These are phyloP conservation scores for Colletotrichum sp. DNA, from an alignment of 2,329 filamentous ascomycete species.

Conservation along the genomic window DNA sequence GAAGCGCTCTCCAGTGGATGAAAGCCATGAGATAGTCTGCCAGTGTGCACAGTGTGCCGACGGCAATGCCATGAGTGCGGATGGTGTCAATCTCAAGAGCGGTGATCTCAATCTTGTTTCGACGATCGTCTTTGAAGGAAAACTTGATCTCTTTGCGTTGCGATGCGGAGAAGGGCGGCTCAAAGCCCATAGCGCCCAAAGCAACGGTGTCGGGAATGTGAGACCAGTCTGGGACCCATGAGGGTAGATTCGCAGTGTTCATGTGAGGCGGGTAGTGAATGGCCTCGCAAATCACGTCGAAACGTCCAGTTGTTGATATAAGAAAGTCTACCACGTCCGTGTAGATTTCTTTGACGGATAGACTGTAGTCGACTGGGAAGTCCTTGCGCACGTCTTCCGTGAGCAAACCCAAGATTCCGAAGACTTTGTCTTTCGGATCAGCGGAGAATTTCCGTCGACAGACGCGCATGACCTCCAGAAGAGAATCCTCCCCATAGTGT, in stretches of 20 bases:
- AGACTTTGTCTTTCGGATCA: constrained; percentile 40
- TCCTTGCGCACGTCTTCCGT: constrained; percentile 27
- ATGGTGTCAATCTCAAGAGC: constrained; percentile 32
- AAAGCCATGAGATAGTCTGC: constrained; percentile 41
- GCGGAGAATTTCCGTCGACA: constrained; percentile 4
- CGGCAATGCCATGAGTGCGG: constrained; percentile 26
- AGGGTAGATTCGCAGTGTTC: constrained; percentile 30
- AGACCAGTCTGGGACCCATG: constrained; percentile 42
- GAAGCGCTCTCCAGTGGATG: constrained; percentile 34
- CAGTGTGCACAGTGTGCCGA: constrained; percentile 29
- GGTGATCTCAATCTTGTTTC: constrained; percentile 31
- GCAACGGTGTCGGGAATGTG: constrained; percentile 20
- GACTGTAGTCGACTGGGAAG: constrained; percentile 34
- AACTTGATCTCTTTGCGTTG: constrained; percentile 22
- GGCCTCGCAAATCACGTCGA: constrained; percentile 39
- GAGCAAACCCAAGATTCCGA: constrained; percentile 37
- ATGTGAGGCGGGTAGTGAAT: constrained; percentile 34
- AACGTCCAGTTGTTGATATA: constrained; percentile 24
- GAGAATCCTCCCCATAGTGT: not conserved
- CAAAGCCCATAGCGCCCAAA: constrained; percentile 19
- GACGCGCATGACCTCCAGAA: constrained; percentile 18
- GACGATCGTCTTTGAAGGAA: constrained; percentile 26
- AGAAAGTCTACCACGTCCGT: constrained; percentile 37
- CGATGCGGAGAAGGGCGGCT: constrained; percentile 26
- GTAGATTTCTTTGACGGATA: constrained; percentile 36